Evolutionary conservation across 257 asterid genomes (phyloP).

Genomic region (Perilla frutescens): DNA sequence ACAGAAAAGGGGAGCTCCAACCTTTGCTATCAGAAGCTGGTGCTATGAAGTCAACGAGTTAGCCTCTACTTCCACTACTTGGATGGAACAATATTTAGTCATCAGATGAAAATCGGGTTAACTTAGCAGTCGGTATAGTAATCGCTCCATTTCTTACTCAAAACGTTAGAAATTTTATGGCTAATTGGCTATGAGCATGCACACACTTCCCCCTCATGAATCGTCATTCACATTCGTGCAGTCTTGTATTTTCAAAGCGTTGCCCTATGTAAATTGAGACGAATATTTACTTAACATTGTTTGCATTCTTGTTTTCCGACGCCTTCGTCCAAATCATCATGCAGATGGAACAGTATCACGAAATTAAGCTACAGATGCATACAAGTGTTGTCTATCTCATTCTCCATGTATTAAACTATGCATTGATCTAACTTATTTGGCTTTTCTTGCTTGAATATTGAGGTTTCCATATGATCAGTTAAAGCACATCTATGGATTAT

Average conservation of each 20-base stretch:
- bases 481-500: too few relatives aligned
- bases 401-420: neutral
- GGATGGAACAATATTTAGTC: neutral
- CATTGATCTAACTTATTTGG: neutral
- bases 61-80: neutral
- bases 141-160: neutral
- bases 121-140: conserved; percentile 1
- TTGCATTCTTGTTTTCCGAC: neutral
- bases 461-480: too few relatives aligned
- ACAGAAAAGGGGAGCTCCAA: conserved; percentile 30
- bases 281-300: neutral
- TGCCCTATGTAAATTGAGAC: neutral
- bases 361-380: neutral
- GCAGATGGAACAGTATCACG: neutral
- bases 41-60: conserved; percentile 23
- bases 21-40: conserved; percentile 31
- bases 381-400: neutral
- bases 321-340: neutral
- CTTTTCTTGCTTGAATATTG: neutral
- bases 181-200: conserved; percentile 14
- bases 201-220: too few relatives aligned
- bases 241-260: neutral
- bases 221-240: neutral
- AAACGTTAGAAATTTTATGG: neutral
- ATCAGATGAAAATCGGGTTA: neutral